Conservation (phyloP, 176 grass and related monocot species). For the Eragrostis nindensis region DNA sequence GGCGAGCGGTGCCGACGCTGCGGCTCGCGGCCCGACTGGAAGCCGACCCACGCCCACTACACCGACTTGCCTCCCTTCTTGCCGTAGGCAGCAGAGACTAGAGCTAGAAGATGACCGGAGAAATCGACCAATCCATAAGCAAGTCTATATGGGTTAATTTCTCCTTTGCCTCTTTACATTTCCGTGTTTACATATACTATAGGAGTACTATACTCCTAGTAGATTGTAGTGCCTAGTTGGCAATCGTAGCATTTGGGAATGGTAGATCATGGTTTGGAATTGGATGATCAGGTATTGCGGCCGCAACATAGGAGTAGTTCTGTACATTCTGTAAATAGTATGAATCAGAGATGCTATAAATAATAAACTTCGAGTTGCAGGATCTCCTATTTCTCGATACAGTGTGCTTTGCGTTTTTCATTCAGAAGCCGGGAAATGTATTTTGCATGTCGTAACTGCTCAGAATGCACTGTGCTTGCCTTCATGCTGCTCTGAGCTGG, state of each 20-base stretch:
- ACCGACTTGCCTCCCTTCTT: conserved; percentile 43
- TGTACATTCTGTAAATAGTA: conserved; percentile 40
- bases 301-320: not conserved
- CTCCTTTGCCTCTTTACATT: conserved; percentile 8
- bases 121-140: not conserved
- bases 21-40: conserved; percentile 47
- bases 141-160: conserved; percentile 9
- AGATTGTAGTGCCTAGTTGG: conserved; percentile 1
- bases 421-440: not conserved
- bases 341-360: conserved; percentile 9
- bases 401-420: not conserved
- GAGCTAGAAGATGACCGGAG: conserved; percentile 9
- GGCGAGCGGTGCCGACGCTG: conserved; percentile 50
- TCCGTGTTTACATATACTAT: not conserved
- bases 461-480: conserved; percentile 5
- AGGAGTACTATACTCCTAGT: too few relatives aligned
- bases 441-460: conserved; percentile 37
- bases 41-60: conserved; percentile 38
- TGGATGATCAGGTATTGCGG: not conserved
- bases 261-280: not conserved
- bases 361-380: not conserved
- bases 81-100: conserved; percentile 30
- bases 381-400: not conserved
- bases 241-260: not conserved
- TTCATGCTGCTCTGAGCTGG: not conserved